Base-by-base conservation (phyloP, 2,329 filamentous ascomycete species). In the Pleoardoris graminearum region DNA sequence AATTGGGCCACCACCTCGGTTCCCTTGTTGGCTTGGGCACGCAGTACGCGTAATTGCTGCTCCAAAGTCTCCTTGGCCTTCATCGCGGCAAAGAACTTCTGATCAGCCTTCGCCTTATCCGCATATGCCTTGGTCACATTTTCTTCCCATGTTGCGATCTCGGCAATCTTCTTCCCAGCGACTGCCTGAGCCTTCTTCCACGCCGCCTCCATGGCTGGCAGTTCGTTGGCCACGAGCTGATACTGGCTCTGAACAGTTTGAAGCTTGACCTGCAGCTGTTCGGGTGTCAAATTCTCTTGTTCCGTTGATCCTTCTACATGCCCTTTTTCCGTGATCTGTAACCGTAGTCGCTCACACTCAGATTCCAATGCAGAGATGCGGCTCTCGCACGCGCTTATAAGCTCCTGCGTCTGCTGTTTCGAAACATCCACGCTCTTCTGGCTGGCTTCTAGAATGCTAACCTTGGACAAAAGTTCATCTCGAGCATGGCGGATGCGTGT, bases 61-160 rank as follows among this genome's bases (percentile, higher is more conserved):
- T 91, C 88, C 45, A 91, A 83, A 38, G 89, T 87, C 67, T 97
- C 93, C 68, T 93, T 95, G 62, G 92, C 88, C 71, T 96, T 97
- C 80, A 96, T 91, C 7, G 92, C 91, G 1, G 90, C 90, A 72
- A 97, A 97, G 71, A 96, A 99, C 75, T 97, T 97, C 69, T 97
- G 93, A 67, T 99, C 94, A 1, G 93, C 93, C 74, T 97, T 97
- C 59, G 88, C 86, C 77, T 99, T 99, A 75, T 99, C 91, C 0
- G 91, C 90, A 35, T 84, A 85, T 17, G 95, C 77, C 21, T 89
- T 80, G 16, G 84, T 77, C 32, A 93, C 79, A 57, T 88, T 89
- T 51, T 96, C 91, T 75, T 97, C 92, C 68, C 91, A 78, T 3
- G 82, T 80, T 5, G 81, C 78, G 47, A 89, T 85, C 57, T 96